These are phyloP conservation scores for Chlorella sp. DNA, from an alignment of 139 green algal species.

Conservation along the genomic window DNA sequence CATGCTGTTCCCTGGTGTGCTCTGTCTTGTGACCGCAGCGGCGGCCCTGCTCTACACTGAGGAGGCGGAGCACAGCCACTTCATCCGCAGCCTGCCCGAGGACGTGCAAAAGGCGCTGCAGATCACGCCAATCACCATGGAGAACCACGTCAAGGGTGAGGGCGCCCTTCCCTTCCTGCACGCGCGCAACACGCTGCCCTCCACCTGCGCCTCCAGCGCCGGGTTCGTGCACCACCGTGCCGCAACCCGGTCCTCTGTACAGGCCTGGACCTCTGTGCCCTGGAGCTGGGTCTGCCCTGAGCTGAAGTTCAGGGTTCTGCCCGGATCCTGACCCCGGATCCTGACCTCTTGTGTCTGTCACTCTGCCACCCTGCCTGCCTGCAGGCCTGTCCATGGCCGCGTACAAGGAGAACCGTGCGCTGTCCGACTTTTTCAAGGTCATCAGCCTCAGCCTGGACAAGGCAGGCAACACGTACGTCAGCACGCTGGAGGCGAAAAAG, in stretches of 20 bases:
- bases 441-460: constrained; percentile 54
- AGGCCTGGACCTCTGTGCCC: too few species aligned
- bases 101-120: constrained; percentile 58
- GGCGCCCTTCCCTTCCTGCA: neutral
- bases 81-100: constrained; percentile 47
- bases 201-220: neutral
- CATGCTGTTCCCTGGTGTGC: too few species aligned
- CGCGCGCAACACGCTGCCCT: neutral
- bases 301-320: too few species aligned
- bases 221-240: neutral
- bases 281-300: too few species aligned
- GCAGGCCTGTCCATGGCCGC: constrained; percentile 56
- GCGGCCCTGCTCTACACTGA: constrained; percentile 61
- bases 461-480: constrained; percentile 56
- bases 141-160: constrained; percentile 74
- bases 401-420: constrained; percentile 42
- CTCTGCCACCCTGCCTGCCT: neutral
- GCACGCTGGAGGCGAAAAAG: constrained; percentile 60
- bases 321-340: too few species aligned
- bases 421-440: constrained; percentile 57
- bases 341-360: too few species aligned
- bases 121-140: constrained; percentile 63
- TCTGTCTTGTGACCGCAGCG: constrained; percentile 34
- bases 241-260: too few species aligned
- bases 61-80: constrained; percentile 24